Percentiles rank a stretch among this genome's conserved stretches.
Conservation (phyloP, 2,329 filamentous ascomycete genomes). For the Tolypocladium sp. region DNA sequence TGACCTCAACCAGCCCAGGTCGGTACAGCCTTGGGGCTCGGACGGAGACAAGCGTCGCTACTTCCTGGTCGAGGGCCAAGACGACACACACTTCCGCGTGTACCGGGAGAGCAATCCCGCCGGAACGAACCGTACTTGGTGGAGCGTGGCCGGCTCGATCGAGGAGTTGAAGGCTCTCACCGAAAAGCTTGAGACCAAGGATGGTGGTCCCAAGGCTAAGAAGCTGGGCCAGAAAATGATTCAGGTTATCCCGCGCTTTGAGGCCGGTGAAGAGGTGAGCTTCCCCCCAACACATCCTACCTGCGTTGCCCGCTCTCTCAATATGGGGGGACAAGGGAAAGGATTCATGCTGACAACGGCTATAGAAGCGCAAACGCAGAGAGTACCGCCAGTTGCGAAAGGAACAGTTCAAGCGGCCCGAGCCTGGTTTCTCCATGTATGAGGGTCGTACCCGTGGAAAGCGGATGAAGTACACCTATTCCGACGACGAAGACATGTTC, state of each 20-base stretch:
- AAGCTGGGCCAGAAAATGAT: slow-evolving; percentile 69
- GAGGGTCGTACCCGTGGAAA: slow-evolving; percentile 95
- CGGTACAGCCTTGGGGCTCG: slow-evolving; percentile 82
- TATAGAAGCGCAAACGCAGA: slow-evolving; percentile 79
- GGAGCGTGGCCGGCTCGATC: slow-evolving; percentile 84
- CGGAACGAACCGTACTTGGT: slow-evolving; percentile 72
- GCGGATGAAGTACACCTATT: slow-evolving; percentile 92
- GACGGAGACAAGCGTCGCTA: slow-evolving; percentile 90
- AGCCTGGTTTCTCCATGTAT: slow-evolving; percentile 85
- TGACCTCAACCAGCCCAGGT: slow-evolving; percentile 74
- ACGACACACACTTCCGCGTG: slow-evolving; percentile 88
- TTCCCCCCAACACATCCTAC: background rate
- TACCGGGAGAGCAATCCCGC: slow-evolving; percentile 89
- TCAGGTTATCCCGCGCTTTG: slow-evolving; percentile 77
- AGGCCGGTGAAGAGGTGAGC: slow-evolving; percentile 80
- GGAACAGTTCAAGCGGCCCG: slow-evolving; percentile 77
- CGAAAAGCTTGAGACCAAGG: slow-evolving; percentile 64
- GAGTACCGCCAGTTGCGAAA: slow-evolving; percentile 85
- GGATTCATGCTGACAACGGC: slow-evolving; percentile 7
- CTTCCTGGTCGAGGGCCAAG: slow-evolving; percentile 85
- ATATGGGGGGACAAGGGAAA: background rate
- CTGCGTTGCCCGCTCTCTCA: too few relatives aligned
- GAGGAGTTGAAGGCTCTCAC: slow-evolving; percentile 72
- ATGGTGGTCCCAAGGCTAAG: slow-evolving; percentile 74
- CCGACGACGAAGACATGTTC: slow-evolving; percentile 72